Evolutionary conservation across 202 grass and related monocot species (phyloP).

Genomic region (Carex arenaria): DNA sequence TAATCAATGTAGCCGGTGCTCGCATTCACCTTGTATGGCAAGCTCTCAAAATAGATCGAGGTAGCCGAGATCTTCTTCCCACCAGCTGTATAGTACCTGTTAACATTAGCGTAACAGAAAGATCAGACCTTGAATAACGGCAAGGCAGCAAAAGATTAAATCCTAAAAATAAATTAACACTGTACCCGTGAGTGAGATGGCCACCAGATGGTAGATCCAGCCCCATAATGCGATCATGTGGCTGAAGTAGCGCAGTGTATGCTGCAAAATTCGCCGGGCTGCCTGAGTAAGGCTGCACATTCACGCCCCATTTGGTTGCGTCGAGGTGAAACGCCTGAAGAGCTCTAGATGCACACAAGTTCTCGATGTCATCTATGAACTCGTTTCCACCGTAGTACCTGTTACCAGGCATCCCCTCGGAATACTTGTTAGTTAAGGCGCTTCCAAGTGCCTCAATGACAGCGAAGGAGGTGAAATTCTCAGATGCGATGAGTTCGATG

Average conservation of each 20-base stretch:
- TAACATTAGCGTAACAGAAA: background rate
- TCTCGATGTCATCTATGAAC: constrained; percentile 92
- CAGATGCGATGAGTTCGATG: constrained; percentile 98
- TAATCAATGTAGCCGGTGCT: constrained; percentile 79
- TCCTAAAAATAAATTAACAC: background rate
- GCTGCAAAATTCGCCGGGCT: constrained; percentile 96
- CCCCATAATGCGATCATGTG: constrained; percentile 99
- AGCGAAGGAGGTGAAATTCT: constrained; percentile 99
- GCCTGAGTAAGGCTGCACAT: constrained; percentile 98
- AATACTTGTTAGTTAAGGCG: constrained; percentile 98
- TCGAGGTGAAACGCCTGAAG: constrained; percentile 75
- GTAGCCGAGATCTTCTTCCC: constrained; percentile 99
- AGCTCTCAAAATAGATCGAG: constrained; percentile 97
- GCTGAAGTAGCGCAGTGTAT: constrained; percentile 92
- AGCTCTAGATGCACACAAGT: constrained; percentile 75
- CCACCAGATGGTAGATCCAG: constrained; percentile 96
- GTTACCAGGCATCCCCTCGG: constrained; percentile 81
- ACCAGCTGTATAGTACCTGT: constrained; percentile 82
- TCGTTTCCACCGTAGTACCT: constrained; percentile 97
- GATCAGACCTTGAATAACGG: background rate
- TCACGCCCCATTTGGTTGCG: constrained; percentile 67
- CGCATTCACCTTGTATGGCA: constrained; percentile 92
- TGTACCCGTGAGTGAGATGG: constrained; percentile 72
- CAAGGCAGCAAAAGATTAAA: background rate
- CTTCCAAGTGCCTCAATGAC: constrained; percentile 94